phyloP scores from a whole-genome alignment of 768 basidiomycete genomes.

The Tricholoma flavovirens region DNA sequence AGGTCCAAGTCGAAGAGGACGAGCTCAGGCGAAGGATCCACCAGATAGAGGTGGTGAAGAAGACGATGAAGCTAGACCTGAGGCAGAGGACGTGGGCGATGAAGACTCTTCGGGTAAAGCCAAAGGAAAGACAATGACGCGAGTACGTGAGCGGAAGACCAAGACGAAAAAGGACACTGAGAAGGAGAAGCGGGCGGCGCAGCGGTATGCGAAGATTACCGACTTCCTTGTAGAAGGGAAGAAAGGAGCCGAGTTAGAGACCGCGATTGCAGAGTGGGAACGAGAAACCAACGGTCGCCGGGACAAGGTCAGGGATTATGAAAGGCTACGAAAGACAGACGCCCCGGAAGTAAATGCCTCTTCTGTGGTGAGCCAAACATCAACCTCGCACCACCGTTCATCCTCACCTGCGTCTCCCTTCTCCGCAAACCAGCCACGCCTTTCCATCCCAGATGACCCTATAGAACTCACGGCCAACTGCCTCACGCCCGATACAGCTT shows the following conservation, averaged over 20 bases:
- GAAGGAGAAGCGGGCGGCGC: conserved; percentile 5
- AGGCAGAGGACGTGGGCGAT: background rate
- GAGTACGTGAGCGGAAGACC: conserved; percentile 26
- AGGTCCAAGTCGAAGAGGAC: conserved; percentile 9
- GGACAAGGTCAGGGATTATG: background rate
- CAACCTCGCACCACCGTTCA: background rate
- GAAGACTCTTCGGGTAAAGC: background rate
- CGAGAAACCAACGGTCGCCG: conserved; percentile 5
- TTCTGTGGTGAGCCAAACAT: background rate
- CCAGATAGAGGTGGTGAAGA: conserved; percentile 29
- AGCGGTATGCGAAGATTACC: conserved; percentile 61
- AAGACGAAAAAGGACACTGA: conserved; percentile 16
- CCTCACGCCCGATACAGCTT: background rate
- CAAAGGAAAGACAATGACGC: conserved; percentile 27
- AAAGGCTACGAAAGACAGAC: background rate
- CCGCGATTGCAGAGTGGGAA: conserved; percentile 62
- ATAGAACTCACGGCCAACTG: background rate
- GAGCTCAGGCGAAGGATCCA: conserved; percentile 14
- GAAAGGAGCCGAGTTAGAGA: conserved; percentile 54
- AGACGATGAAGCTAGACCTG: conserved; percentile 12
- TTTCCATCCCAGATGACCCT: background rate
- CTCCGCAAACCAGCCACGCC: background rate
- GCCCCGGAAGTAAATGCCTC: background rate
- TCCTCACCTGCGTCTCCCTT: background rate
- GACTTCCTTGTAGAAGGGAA: conserved; percentile 62